Evolutionary conservation across 257 asterid species (phyloP).

Genomic region (Avicennia marina): DNA sequence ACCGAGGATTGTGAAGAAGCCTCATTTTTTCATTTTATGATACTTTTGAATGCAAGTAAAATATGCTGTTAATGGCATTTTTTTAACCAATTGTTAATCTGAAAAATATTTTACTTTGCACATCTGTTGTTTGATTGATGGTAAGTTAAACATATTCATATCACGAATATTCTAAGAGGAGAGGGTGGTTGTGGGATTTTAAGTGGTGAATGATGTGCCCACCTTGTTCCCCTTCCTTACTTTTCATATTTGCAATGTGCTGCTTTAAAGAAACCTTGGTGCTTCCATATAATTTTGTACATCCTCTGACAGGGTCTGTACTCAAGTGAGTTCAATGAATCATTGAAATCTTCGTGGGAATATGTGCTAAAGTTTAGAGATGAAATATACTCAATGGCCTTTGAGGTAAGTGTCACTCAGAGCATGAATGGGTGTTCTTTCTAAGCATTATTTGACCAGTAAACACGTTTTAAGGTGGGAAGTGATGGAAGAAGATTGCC

Average conservation of each 20-base stretch:
- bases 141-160: too few species aligned
- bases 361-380: slow-evolving; percentile 69
- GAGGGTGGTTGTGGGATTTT: too few species aligned
- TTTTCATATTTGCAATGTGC: not conserved
- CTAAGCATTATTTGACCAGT: slow-evolving; percentile 28
- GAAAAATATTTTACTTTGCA: too few species aligned
- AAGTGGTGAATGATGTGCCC: too few species aligned
- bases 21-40: too few species aligned
- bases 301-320: slow-evolving; percentile 53
- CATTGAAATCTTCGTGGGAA: slow-evolving; percentile 72
- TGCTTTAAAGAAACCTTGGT: not conserved
- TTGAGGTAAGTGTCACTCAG: slow-evolving; percentile 52
- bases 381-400: slow-evolving; percentile 81
- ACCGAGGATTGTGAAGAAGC: too few species aligned
- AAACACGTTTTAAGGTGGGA: slow-evolving; percentile 50
- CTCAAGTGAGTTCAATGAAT: slow-evolving; percentile 60
- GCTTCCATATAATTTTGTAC: slow-evolving; percentile 12
- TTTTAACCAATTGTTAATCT: too few species aligned
- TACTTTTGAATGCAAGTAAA: too few species aligned
- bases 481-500: slow-evolving; percentile 88
- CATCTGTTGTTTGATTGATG: too few species aligned
- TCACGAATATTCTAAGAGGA: too few species aligned
- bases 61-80: too few species aligned
- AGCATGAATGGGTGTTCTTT: slow-evolving; percentile 11
- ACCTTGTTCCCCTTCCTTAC: not conserved